Percentiles rank a stretch among this genome's conserved stretches.
These are phyloP conservation scores for Fusarium austroafricanum DNA, from an alignment of 2,329 filamentous ascomycete species.

Conservation along the genomic window DNA sequence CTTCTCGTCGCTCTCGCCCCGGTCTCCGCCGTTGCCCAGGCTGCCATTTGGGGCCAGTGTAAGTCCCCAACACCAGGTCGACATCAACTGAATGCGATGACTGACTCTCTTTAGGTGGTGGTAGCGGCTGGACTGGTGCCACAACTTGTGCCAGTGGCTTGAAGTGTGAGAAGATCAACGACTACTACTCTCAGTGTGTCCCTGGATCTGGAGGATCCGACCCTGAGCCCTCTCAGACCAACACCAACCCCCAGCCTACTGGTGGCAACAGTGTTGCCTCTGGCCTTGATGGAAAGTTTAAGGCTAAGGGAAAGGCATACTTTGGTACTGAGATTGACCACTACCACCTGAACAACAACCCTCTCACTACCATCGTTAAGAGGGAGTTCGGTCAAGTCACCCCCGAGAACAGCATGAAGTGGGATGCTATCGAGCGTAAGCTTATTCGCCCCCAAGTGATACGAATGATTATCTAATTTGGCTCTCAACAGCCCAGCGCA, in stretches of 20 bases:
- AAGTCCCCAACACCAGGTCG: neutral
- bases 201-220: constrained; percentile 3
- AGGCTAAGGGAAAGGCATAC: constrained; percentile 72
- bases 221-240: neutral
- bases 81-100: accelerated
- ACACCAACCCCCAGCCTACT: constrained; percentile 1
- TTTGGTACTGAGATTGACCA: constrained; percentile 70
- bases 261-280: neutral
- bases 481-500: constrained; percentile 56
- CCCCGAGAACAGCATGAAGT: constrained; percentile 78
- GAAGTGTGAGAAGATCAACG: constrained; percentile 22
- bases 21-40: constrained; percentile 6
- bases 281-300: constrained; percentile 51
- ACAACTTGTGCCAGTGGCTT: constrained; percentile 11
- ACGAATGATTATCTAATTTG: neutral
- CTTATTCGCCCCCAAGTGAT: accelerated
- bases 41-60: constrained; percentile 24
- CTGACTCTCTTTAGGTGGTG: constrained; percentile 3
- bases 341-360: constrained; percentile 60
- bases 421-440: constrained; percentile 59
- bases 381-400: constrained; percentile 73
- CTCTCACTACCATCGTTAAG: constrained; percentile 62
- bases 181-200: constrained; percentile 22
- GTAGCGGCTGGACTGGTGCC: neutral
- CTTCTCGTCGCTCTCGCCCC: constrained; percentile 19